phyloP scores from a whole-genome alignment of 768 basidiomycete species.

The Boletus reticuloceps region DNA sequence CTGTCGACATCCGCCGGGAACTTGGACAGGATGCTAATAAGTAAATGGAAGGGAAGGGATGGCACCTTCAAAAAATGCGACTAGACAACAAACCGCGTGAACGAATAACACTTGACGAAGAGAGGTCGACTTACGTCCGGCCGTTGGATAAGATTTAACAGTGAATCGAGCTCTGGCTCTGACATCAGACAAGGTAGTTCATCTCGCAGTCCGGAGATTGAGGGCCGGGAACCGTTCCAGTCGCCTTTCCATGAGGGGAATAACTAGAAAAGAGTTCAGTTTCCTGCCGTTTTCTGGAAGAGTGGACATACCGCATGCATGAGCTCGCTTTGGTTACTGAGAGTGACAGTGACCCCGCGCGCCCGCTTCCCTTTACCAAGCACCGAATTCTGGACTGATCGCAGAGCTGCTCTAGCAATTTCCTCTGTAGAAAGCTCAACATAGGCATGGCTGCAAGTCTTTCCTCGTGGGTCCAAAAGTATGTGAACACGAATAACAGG shows the following conservation, averaged over 20 bases:
- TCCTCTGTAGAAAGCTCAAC: slow-evolving; percentile 66
- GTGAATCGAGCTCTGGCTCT: slow-evolving; percentile 61
- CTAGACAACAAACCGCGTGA: slow-evolving; percentile 36
- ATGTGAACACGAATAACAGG: slow-evolving; percentile 67
- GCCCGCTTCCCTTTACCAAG: slow-evolving; percentile 77
- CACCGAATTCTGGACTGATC: slow-evolving; percentile 51
- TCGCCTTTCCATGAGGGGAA: slow-evolving; percentile 80
- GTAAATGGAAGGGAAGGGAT: slow-evolving; percentile 75
- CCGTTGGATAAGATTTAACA: slow-evolving; percentile 69
- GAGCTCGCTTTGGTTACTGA: slow-evolving; percentile 76
- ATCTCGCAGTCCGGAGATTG: slow-evolving; percentile 59
- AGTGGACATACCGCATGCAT: slow-evolving; percentile 62
- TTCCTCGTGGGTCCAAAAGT: slow-evolving; percentile 76
- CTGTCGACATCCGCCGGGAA: slow-evolving; percentile 78
- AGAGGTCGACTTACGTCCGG: slow-evolving; percentile 59
- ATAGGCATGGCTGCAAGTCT: slow-evolving; percentile 83
- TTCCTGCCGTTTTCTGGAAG: not conserved
- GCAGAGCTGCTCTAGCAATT: slow-evolving; percentile 63
- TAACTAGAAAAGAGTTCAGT: slow-evolving; percentile 40
- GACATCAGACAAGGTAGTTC: slow-evolving; percentile 63
- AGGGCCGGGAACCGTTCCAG: slow-evolving; percentile 68
- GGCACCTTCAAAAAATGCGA: slow-evolving; percentile 87
- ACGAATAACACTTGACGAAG: not conserved
- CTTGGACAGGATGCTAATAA: slow-evolving; percentile 72
- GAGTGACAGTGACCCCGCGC: slow-evolving; percentile 79